Evolutionary conservation across 805 yeast species (phyloP).

Genomic region (Scheffersomyces lignosus): DNA sequence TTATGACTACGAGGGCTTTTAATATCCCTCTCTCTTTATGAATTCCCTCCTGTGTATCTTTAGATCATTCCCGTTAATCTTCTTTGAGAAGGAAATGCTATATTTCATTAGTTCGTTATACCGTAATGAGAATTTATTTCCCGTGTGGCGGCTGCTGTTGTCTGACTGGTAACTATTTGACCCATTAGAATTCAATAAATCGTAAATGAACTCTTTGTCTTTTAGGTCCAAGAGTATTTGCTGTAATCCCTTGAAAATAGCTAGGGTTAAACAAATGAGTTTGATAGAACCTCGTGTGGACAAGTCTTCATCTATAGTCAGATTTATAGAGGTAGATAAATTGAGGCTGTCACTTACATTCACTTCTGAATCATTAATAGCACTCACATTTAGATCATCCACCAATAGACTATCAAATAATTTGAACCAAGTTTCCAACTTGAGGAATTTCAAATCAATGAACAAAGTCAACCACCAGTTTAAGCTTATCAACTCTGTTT

Average conservation of each 20-base stretch:
- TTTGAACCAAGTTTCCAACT: slow-evolving; percentile 51
- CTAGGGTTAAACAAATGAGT: slow-evolving; percentile 32
- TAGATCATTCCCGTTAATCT: slow-evolving; percentile 3
- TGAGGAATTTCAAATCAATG: slow-evolving; percentile 45
- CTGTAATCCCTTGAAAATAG: slow-evolving; percentile 40
- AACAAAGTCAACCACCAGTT: slow-evolving; percentile 60
- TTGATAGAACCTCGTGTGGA: slow-evolving; percentile 18
- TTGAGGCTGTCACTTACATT: background rate
- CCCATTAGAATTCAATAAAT: slow-evolving; percentile 3
- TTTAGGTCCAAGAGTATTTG: slow-evolving; percentile 21
- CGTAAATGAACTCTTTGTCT: slow-evolving; percentile 32
- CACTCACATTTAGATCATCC: slow-evolving; percentile 3
- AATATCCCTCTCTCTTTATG: no score
- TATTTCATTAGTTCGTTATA: slow-evolving; percentile 11
- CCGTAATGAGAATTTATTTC: slow-evolving; percentile 5
- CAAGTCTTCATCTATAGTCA: background rate
- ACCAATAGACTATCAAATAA: slow-evolving; percentile 49
- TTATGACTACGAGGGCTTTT: no score
- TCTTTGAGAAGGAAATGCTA: slow-evolving; percentile 6
- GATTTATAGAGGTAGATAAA: background rate
- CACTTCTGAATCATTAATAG: background rate
- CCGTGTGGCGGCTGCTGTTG: slow-evolving; percentile 1
- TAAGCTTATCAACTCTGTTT: slow-evolving; percentile 50
- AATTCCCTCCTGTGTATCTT: no score
- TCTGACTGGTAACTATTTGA: background rate